Conservation (phyloP, 2,329 filamentous ascomycete species). For the Xylariaceae sp. region DNA sequence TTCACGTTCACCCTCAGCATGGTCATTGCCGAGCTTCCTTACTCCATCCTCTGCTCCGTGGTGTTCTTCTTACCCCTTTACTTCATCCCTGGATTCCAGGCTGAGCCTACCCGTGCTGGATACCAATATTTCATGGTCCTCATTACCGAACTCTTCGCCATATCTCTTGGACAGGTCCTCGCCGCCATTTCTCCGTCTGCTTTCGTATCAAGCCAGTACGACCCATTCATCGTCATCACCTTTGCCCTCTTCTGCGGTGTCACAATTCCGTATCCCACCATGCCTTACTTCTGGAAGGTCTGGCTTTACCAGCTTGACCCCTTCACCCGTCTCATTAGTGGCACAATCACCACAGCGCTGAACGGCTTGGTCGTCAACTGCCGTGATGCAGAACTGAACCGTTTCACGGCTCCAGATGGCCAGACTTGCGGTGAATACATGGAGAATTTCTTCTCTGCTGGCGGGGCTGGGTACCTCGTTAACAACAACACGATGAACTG, state of each 20-base stretch:
- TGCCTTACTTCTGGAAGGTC: constrained; percentile 72
- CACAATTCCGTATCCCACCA: constrained; percentile 73
- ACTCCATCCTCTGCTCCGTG: constrained; percentile 76
- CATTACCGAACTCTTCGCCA: constrained; percentile 79
- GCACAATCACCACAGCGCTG: constrained; percentile 76
- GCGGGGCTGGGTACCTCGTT: constrained; percentile 71
- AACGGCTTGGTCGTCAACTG: constrained; percentile 65
- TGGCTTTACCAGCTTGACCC: constrained; percentile 84
- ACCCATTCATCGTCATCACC: constrained; percentile 79
- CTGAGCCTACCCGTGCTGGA: constrained; percentile 63
- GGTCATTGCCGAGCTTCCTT: constrained; percentile 81
- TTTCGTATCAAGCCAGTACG: constrained; percentile 75
- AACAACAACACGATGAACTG: constrained; percentile 65
- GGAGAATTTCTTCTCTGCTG: constrained; percentile 62
- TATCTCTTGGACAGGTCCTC: constrained; percentile 74
- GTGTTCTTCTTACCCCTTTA: constrained; percentile 81
- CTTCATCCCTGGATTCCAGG: constrained; percentile 75
- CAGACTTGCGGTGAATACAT: constrained; percentile 76
- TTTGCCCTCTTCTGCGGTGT: constrained; percentile 88
- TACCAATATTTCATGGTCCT: constrained; percentile 87
- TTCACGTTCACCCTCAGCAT: constrained; percentile 76
- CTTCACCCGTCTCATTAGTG: constrained; percentile 77
- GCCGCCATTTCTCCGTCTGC: constrained; percentile 74
- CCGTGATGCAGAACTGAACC: constrained; percentile 58
- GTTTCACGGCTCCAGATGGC: constrained; percentile 64